phyloP scores from a whole-genome alignment of 2,329 filamentous ascomycete species.

The Epichloe bromicola region DNA sequence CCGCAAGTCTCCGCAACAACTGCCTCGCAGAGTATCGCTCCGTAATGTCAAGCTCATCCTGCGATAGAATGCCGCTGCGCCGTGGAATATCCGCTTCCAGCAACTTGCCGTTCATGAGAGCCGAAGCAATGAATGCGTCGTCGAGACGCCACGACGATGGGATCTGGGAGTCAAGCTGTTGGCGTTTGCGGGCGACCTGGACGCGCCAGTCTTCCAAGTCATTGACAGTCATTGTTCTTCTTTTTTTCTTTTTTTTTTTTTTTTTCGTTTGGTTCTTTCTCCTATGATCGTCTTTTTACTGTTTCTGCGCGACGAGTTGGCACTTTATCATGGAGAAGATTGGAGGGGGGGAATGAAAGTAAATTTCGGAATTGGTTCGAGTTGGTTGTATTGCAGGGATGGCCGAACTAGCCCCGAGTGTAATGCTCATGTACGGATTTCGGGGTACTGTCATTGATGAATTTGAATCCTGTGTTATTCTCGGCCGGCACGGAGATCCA shows the following conservation, averaged over 20 bases:
- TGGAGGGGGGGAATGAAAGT: too few relatives aligned
- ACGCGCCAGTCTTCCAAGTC: not conserved
- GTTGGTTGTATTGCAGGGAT: too few relatives aligned
- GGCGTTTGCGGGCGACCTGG: not conserved
- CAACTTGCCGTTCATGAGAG: not conserved
- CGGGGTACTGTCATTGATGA: too few relatives aligned
- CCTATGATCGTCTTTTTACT: not conserved
- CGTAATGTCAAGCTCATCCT: conserved; percentile 30
- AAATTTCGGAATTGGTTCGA: too few relatives aligned
- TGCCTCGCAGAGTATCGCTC: conserved; percentile 24
- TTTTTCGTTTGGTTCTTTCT: not conserved
- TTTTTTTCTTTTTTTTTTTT: not conserved
- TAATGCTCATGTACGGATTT: too few relatives aligned
- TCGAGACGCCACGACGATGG: conserved; percentile 4
- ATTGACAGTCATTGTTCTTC: not conserved
- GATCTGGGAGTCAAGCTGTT: conserved; percentile 1
- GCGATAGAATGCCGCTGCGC: conserved; percentile 24
- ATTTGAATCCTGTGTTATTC: too few relatives aligned
- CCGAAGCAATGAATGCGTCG: not conserved
- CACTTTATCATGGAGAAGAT: too few relatives aligned
- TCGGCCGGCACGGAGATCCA: too few relatives aligned
- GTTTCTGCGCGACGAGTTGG: not conserved
- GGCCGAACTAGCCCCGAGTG: too few relatives aligned
- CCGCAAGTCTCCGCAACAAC: conserved; percentile 23
- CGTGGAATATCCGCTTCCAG: conserved; percentile 7